A percentile compares a stretch with the other conserved stretches of the same genome.
phyloP scores from a whole-genome alignment of 2,329 filamentous ascomycete genomes.

The Fusarium nygamai region DNA sequence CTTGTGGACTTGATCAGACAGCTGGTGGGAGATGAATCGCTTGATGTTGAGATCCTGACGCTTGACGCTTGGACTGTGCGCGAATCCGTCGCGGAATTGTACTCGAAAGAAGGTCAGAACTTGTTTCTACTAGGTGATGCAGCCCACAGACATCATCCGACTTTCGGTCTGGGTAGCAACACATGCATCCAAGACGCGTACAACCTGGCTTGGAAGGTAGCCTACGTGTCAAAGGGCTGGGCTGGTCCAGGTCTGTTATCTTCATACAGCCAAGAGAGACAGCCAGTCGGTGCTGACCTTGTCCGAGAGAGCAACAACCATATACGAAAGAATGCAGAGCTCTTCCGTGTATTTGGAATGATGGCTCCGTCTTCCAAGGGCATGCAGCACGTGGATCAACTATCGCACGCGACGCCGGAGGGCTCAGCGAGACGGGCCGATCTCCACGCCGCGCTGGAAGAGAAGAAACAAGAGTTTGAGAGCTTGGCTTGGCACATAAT shows the following conservation, averaged over 20 bases:
- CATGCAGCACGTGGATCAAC: background rate
- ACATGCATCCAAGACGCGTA: background rate
- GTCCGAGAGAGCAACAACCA: background rate
- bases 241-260: background rate
- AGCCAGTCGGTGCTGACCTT: background rate
- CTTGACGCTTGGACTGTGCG: background rate
- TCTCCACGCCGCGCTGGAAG: accelerated
- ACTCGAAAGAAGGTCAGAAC: accelerated
- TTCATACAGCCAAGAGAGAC: background rate
- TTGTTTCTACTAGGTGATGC: background rate
- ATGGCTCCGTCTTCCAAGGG: background rate
- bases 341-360: background rate
- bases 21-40: accelerated
- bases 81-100: accelerated
- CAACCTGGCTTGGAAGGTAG: accelerated
- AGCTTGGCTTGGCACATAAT: background rate
- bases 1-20: background rate
- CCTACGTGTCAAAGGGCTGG: background rate
- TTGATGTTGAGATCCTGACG: background rate
- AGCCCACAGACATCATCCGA: background rate
- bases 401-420: background rate
- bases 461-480: background rate
- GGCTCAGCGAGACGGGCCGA: background rate
- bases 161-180: background rate
- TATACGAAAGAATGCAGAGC: background rate